Base-by-base conservation (phyloP, 345 rosid genomes). In the Trapa incisa region DNA sequence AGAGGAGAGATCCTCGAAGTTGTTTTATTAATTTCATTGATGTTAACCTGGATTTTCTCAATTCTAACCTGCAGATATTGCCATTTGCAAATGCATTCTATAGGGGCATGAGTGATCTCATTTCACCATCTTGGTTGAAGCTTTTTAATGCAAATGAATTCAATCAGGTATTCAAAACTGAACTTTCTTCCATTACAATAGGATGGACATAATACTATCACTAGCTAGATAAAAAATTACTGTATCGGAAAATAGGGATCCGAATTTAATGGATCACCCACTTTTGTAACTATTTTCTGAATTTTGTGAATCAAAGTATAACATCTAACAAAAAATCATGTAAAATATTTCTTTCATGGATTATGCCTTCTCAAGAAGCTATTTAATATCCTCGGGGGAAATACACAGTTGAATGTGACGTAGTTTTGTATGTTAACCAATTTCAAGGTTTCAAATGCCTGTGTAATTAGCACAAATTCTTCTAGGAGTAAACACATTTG, bases 1-100 rank as follows among this genome's bases (percentile, higher is more conserved):
- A 12, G 14, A 12, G 41, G 17, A 33, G 33, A 35, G 16, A 5
- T 4, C 35, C 32, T 63, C 29, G 2, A 14, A 37, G 66, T 16
- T 37, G 47, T 37, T 37, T 37, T 63, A 3, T 63, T 63, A 14
- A 29, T n/a, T 38, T 9, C 39, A 38, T 65, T 61, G 12, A 50
- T 13, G 9, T 47, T 33, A 67, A 43, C 13, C 61, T 53, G 50
- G 53, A 61, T 69, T 67, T 37, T 80, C 67, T 62, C 35, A 65
- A 53, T 65, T 35, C 74, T 78, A 48, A 74, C 75, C 65, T 74
- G 84, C 92, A 93, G 98, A 88, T 88, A 72, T 79, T 91, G 62
- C 92, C 92, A 67, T 90, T 90, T 77, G 86, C 98, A 75, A 90
- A 88, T 83, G 97, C 98, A 72, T 93, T 93, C 77, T 88, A 90